Conservation (phyloP, 805 yeast genomes). For the Candida ulmi region DNA sequence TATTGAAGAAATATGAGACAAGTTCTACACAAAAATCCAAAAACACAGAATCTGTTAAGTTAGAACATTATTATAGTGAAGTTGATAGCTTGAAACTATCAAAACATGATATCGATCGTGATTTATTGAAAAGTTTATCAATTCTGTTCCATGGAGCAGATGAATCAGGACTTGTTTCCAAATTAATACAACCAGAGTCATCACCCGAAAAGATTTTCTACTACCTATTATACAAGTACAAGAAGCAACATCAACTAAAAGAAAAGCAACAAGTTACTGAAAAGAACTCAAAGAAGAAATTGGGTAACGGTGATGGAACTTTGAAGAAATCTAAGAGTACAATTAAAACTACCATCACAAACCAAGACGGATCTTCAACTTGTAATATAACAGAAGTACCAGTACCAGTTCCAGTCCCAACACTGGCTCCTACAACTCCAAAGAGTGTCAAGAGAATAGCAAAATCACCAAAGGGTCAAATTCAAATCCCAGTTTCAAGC, state of each 20-base stretch:
- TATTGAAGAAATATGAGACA: constrained; percentile 66
- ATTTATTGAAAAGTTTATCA: constrained; percentile 68
- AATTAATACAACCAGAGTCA: constrained; percentile 48
- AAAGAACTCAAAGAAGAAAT: constrained; percentile 23
- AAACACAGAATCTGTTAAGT: constrained; percentile 23
- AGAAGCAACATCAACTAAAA: constrained; percentile 50
- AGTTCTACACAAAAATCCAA: constrained; percentile 28
- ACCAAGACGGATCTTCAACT: constrained; percentile 23
- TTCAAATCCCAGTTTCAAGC: constrained; percentile 25
- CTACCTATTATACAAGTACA: constrained; percentile 65
- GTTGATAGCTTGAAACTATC: constrained; percentile 33
- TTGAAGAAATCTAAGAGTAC: constrained; percentile 36
- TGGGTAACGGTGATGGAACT: constrained; percentile 24
- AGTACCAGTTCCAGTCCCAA: constrained; percentile 1
- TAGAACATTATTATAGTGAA: constrained; percentile 30
- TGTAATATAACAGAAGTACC: constrained; percentile 14
- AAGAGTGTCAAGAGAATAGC: constrained; percentile 16
- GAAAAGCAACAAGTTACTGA: constrained; percentile 13
- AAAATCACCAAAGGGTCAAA: constrained; percentile 19
- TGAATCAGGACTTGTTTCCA: constrained; percentile 43
- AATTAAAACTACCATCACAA: constrained; percentile 35
- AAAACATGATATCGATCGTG: constrained; percentile 50
- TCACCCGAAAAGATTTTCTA: constrained; percentile 80
- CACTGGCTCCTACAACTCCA: constrained; percentile 9
- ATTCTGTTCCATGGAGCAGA: constrained; percentile 80